These are phyloP conservation scores for Lenwebbia sp. DNA, from an alignment of 345 rosid species.

Conservation along the genomic window DNA sequence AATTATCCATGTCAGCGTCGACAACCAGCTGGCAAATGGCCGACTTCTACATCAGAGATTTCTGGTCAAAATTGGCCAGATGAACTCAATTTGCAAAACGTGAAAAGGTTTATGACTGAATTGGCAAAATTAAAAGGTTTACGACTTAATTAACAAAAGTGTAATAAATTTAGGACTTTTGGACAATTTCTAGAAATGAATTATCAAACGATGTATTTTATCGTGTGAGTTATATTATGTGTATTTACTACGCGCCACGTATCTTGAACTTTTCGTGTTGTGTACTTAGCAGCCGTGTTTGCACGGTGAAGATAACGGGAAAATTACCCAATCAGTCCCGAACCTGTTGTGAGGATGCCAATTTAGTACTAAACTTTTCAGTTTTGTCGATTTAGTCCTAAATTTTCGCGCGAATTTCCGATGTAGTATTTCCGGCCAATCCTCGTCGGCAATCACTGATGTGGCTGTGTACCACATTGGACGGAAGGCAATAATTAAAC, in stretches of 20 bases:
- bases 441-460: no score
- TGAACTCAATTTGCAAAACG: no score
- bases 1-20: no score
- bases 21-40: no score
- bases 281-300: neutral
- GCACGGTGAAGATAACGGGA: neutral
- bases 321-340: no score
- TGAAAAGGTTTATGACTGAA: neutral
- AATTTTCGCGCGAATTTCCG: neutral
- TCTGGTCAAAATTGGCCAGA: rapidly evolving
- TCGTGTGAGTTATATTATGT: neutral
- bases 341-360: neutral
- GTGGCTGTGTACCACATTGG: no score
- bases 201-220: no score
- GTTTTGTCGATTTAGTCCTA: neutral
- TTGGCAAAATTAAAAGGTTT: neutral
- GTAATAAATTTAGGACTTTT: neutral
- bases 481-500: no score
- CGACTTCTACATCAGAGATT: neutral
- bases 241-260: neutral
- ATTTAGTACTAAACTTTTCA: no score
- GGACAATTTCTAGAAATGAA: no score
- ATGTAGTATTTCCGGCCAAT: no score
- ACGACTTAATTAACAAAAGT: rapidly evolving
- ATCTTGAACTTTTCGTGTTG: neutral